phyloP scores from a whole-genome alignment of 768 basidiomycete species.

The Hysterangium stoloniferum region DNA sequence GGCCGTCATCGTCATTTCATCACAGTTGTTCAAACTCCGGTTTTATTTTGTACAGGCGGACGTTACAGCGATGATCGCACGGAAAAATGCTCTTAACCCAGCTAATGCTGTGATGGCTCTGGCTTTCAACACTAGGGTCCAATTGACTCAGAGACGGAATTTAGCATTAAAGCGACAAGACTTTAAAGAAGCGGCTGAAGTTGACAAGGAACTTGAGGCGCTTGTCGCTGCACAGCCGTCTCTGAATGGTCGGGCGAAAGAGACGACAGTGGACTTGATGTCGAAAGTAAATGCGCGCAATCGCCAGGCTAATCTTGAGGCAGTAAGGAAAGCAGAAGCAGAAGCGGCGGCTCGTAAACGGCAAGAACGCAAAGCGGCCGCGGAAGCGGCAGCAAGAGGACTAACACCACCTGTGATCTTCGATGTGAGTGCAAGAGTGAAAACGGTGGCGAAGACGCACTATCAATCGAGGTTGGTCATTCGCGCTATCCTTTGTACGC shows the following conservation, averaged over 20 bases:
- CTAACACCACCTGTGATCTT: conserved; percentile 31
- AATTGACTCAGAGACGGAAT: conserved; percentile 40
- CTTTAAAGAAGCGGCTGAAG: conserved; percentile 44
- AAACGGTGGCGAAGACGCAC: conserved; percentile 52
- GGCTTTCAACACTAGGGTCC: conserved; percentile 24
- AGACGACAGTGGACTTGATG: conserved; percentile 41
- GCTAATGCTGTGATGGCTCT: conserved; percentile 24
- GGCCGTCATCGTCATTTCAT: conserved; percentile 6
- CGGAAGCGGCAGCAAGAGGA: conserved; percentile 23
- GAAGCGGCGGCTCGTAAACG: conserved; percentile 62
- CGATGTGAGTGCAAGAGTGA: conserved; percentile 63
- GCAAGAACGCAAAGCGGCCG: conserved; percentile 49
- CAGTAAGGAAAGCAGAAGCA: conserved; percentile 68
- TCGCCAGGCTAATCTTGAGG: conserved; percentile 74
- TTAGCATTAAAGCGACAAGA: conserved; percentile 75
- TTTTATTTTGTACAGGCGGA: conserved; percentile 51
- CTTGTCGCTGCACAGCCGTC: conserved; percentile 26
- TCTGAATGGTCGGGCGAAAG: conserved; percentile 12
- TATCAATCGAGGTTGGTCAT: conserved; percentile 54
- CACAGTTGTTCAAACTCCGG: neutral
- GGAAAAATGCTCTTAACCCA: conserved; percentile 36
- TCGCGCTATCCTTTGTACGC: neutral
- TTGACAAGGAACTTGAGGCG: conserved; percentile 59
- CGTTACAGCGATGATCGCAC: conserved; percentile 67
- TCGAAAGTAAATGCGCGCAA: conserved; percentile 87